Conservation (phyloP, 2,329 filamentous ascomycete species). For the Huntiella moniliformis region DNA sequence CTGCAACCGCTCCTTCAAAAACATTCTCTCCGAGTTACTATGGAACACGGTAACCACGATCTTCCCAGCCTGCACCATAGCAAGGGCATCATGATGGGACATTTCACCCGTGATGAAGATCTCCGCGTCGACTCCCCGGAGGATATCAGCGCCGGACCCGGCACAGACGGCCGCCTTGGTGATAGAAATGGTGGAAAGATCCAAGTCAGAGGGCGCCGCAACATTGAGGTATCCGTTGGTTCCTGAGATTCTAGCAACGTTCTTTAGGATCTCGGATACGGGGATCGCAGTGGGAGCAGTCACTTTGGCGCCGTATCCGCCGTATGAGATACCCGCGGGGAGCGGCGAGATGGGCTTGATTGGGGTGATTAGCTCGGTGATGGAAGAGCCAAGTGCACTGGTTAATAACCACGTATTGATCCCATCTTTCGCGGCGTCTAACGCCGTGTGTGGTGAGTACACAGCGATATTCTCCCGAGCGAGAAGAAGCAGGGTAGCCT, state of each 20-base stretch:
- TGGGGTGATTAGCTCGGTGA: conserved; percentile 16
- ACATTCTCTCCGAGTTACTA: conserved; percentile 79
- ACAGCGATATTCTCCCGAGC: conserved; percentile 79
- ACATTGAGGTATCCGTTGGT: conserved; percentile 37
- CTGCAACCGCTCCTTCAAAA: conserved; percentile 53
- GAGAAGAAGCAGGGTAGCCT: conserved; percentile 64
- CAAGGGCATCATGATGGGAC: conserved; percentile 78
- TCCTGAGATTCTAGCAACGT: conserved; percentile 48
- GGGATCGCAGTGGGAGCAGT: conserved; percentile 22
- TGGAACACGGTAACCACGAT: conserved; percentile 77
- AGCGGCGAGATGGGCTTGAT: conserved; percentile 25
- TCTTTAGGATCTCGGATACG: conserved; percentile 26
- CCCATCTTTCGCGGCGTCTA: conserved; percentile 70
- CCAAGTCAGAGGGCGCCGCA: conserved; percentile 30
- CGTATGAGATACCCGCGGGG: conserved; percentile 25
- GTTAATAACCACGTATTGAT: conserved; percentile 91
- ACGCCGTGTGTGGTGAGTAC: conserved; percentile 87
- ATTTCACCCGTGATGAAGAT: conserved; percentile 83
- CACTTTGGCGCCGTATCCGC: conserved; percentile 35
- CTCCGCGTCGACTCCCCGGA: conserved; percentile 53
- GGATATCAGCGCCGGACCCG: conserved; percentile 63
- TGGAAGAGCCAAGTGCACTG: conserved; percentile 45
- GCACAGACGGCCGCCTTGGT: conserved; percentile 69
- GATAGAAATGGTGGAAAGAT: conserved; percentile 27
- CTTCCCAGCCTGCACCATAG: conserved; percentile 66